Percentiles rank a stretch among this genome's conserved stretches.
Conservation (phyloP, 768 basidiomycete genomes). For the Pisolithus tinctorius region DNA sequence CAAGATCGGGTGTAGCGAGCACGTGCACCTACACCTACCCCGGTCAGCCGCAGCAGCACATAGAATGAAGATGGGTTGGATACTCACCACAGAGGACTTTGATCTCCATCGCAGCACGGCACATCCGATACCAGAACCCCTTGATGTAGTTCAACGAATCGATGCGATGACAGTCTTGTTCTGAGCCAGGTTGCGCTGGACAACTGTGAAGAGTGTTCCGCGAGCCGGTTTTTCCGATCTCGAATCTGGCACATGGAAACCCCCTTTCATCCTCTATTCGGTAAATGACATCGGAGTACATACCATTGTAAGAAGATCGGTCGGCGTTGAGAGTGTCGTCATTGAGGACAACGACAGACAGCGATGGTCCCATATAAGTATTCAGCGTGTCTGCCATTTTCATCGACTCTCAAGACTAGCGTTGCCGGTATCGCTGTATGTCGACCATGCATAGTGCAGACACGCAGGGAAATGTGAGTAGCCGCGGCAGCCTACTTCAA, state of each 20-base stretch:
- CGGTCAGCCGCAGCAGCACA: not conserved
- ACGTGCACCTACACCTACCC: constrained; percentile 57
- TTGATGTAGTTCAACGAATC: constrained; percentile 97
- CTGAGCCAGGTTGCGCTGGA: constrained; percentile 64
- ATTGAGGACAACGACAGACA: constrained; percentile 49
- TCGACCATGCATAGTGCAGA: constrained; percentile 18
- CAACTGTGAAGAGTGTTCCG: constrained; percentile 72
- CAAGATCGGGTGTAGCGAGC: constrained; percentile 73
- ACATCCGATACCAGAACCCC: constrained; percentile 96
- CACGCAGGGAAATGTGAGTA: constrained; percentile 11
- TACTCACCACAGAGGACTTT: constrained; percentile 79
- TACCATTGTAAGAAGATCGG: constrained; percentile 71
- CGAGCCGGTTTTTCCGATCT: constrained; percentile 85
- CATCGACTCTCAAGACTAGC: not conserved
- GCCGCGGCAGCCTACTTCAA: not conserved
- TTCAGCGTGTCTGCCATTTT: not conserved
- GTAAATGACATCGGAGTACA: constrained; percentile 7
- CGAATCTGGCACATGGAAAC: constrained; percentile 43
- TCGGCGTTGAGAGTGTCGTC: constrained; percentile 65
- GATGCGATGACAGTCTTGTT: constrained; percentile 81
- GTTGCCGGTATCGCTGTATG: not conserved
- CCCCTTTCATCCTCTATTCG: not conserved
- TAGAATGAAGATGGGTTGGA: not conserved
- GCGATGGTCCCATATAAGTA: constrained; percentile 44
- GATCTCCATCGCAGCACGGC: constrained; percentile 88